A percentile compares a stretch with the other conserved stretches of the same genome.
phyloP scores from a whole-genome alignment of 345 rosid genomes.

The Anastatica hierochuntica region DNA sequence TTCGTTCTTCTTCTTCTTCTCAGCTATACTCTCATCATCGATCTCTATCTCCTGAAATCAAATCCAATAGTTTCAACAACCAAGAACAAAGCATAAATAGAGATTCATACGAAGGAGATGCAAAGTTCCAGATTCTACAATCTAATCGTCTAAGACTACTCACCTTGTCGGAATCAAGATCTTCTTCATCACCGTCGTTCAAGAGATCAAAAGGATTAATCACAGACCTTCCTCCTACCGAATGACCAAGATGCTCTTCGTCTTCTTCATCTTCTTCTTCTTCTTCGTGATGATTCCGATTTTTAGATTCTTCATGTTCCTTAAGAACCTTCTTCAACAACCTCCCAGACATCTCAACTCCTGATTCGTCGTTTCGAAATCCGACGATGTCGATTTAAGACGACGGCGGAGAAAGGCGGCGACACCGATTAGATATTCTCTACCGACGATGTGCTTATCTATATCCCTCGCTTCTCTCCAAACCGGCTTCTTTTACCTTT shows the following conservation, averaged over 20 bases:
- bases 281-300: slow-evolving; percentile 24
- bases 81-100: no score
- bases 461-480: no score
- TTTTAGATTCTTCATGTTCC: slow-evolving; percentile 54
- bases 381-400: neutral
- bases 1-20: slow-evolving; percentile 21
- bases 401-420: no score
- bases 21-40: slow-evolving; percentile 23
- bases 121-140: no score
- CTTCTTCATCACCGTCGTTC: slow-evolving; percentile 39
- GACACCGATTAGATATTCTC: no score
- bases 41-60: slow-evolving; percentile 37
- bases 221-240: slow-evolving; percentile 32
- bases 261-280: slow-evolving; percentile 25
- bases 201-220: slow-evolving; percentile 76
- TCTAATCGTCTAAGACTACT: neutral
- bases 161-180: slow-evolving; percentile 26
- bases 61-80: no score
- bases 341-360: slow-evolving; percentile 70
- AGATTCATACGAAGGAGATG: no score
- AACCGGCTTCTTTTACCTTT: no score
- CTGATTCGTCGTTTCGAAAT: no score
- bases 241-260: no score
- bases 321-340: slow-evolving; percentile 62
- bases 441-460: no score